A percentile compares a stretch with the other conserved stretches of the same genome.
Evolutionary conservation across 2,329 filamentous ascomycete species (phyloP).

Genomic region (Cercospora janseana): DNA sequence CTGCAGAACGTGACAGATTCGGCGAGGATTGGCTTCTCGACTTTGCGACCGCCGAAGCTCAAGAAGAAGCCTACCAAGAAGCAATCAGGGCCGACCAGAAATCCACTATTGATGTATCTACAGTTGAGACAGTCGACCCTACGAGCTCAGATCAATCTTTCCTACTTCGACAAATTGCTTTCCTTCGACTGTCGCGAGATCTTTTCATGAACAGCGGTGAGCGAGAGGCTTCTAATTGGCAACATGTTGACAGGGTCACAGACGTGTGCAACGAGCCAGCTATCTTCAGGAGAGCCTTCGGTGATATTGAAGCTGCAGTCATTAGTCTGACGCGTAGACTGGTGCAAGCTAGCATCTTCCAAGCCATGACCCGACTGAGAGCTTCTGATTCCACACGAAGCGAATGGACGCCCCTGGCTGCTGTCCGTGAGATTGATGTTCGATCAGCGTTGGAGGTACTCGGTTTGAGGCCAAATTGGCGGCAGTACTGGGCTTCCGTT

Average conservation of each 20-base stretch:
- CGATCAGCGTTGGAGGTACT: conserved; percentile 55
- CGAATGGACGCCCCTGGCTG: conserved; percentile 27
- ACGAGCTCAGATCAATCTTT: conserved; percentile 34
- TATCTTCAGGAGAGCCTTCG: conserved; percentile 71
- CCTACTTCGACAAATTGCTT: conserved; percentile 59
- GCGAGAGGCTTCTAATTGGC: conserved; percentile 66
- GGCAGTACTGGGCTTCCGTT: conserved; percentile 52
- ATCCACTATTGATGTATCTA: conserved; percentile 4
- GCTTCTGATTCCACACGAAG: conserved; percentile 40
- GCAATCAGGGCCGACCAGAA: neutral
- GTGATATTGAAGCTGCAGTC: conserved; percentile 69
- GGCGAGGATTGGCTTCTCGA: conserved; percentile 66
- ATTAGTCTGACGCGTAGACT: conserved; percentile 68
- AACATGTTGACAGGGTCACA: conserved; percentile 47
- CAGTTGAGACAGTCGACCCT: neutral
- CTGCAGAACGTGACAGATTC: conserved; percentile 60
- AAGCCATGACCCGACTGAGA: conserved; percentile 67
- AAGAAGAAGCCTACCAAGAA: conserved; percentile 24
- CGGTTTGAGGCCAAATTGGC: conserved; percentile 48
- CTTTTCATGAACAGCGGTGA: conserved; percentile 71
- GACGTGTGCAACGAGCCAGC: conserved; percentile 58
- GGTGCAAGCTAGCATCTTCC: conserved; percentile 66
- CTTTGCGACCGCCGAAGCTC: conserved; percentile 37
- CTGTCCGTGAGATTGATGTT: conserved; percentile 48
- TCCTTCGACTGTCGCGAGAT: conserved; percentile 62